phyloP scores from a whole-genome alignment of 2,329 filamentous ascomycete genomes.

The Diplodia seriata region DNA sequence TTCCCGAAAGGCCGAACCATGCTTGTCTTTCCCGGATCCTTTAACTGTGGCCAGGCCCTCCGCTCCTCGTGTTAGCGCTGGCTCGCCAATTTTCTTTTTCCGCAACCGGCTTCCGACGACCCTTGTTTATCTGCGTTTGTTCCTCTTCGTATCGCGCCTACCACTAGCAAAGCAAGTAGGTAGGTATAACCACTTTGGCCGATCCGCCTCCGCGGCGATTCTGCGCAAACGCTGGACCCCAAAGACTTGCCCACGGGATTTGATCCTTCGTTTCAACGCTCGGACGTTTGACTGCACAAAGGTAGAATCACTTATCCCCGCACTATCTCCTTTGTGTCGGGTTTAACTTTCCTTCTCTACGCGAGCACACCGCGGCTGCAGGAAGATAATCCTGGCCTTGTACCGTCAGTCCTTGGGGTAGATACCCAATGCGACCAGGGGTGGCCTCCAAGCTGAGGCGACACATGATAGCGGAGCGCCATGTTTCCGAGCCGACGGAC shows the following conservation, averaged over 20 bases:
- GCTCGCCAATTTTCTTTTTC: background rate
- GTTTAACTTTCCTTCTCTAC: background rate
- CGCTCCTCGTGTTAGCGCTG: background rate
- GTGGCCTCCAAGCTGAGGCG: background rate
- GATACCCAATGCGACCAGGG: background rate
- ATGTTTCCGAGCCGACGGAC: background rate
- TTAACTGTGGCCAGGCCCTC: background rate
- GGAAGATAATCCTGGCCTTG: background rate
- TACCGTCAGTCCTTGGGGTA: background rate
- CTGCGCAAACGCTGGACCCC: too few relatives aligned
- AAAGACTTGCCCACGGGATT: too few relatives aligned
- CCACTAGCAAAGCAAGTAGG: too few relatives aligned
- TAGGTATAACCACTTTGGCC: too few relatives aligned
- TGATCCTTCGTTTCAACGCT: background rate
- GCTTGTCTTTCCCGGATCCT: background rate
- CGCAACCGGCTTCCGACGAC: background rate
- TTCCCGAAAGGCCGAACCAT: conserved; percentile 9
- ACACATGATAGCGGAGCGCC: background rate
- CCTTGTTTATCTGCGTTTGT: background rate
- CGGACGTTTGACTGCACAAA: background rate
- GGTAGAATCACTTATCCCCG: background rate
- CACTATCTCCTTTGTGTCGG: background rate
- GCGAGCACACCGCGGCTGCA: background rate
- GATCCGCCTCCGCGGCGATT: too few relatives aligned
- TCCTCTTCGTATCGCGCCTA: background rate